phyloP scores from a whole-genome alignment of 257 asterid genomes.

The Catharanthus roseus region DNA sequence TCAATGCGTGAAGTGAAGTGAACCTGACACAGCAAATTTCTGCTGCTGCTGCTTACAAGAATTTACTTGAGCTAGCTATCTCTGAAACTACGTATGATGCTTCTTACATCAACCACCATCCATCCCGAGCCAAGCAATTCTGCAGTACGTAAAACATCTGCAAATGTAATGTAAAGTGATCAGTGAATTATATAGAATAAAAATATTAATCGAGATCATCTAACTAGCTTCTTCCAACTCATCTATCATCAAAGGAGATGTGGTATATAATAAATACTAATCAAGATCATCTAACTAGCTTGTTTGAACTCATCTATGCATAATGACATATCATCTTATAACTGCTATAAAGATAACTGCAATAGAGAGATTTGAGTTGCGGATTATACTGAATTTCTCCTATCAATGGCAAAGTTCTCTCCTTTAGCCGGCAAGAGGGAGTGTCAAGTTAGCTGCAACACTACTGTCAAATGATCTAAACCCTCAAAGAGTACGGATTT shows the following conservation, averaged over 20 bases:
- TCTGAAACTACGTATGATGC: background rate
- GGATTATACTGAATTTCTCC: background rate
- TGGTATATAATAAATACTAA: too few species aligned
- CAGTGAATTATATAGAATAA: background rate
- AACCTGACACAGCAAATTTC: constrained; percentile 2
- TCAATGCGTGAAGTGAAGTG: too few species aligned
- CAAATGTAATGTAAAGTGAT: background rate
- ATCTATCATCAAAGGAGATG: too few species aligned
- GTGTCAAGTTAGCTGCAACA: too few species aligned
- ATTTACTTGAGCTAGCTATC: background rate
- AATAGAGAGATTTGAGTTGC: background rate
- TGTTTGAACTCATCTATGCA: background rate
- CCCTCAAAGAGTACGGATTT: background rate
- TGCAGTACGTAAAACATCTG: constrained; percentile 5
- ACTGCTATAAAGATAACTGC: too few species aligned
- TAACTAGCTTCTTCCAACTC: background rate
- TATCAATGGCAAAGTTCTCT: background rate
- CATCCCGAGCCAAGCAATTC: background rate
- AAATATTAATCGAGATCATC: background rate
- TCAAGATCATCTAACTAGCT: background rate
- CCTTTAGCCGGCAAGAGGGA: background rate
- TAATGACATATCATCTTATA: background rate
- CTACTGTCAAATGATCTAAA: background rate
- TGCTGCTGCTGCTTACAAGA: background rate
- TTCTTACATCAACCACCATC: background rate